These are phyloP conservation scores for Stromatinia cepivora DNA, from an alignment of 2,329 filamentous ascomycete genomes.

Conservation along the genomic window DNA sequence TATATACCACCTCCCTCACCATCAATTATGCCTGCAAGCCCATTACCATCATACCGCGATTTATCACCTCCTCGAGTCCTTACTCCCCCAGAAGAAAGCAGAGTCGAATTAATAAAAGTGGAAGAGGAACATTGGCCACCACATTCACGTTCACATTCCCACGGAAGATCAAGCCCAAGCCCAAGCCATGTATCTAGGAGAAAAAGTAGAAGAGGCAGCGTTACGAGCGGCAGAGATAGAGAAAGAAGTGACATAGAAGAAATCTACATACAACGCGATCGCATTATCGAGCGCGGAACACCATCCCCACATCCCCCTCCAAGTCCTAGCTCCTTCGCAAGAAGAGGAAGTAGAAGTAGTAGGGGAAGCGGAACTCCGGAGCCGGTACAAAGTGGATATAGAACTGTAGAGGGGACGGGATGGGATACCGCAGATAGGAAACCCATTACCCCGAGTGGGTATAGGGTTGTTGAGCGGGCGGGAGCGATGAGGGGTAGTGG, in stretches of 20 bases:
- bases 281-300: slow-evolving; percentile 13
- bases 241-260: slow-evolving; percentile 3
- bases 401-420: slow-evolving; percentile 8
- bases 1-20: slow-evolving; percentile 2
- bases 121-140: slow-evolving; percentile 19
- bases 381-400: not conserved
- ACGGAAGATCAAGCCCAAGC: not conserved
- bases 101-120: slow-evolving; percentile 19
- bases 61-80: slow-evolving; percentile 7
- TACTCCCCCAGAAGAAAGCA: slow-evolving; percentile 7
- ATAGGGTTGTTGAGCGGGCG: slow-evolving; percentile 10
- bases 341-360: not conserved
- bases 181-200: not conserved
- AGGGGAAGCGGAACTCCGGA: not conserved
- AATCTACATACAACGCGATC: slow-evolving; percentile 13
- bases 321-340: not conserved
- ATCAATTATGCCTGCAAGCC: not conserved
- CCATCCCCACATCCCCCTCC: slow-evolving; percentile 1
- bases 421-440: not conserved
- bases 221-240: not conserved
- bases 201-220: slow-evolving; percentile 6
- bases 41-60: not conserved
- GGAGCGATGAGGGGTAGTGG: slow-evolving; percentile 1
- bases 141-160: not conserved
- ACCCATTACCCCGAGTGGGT: slow-evolving; percentile 2